Base-by-base conservation (phyloP, 1,139 yeast species). In the Geotrichum klebahnii region DNA sequence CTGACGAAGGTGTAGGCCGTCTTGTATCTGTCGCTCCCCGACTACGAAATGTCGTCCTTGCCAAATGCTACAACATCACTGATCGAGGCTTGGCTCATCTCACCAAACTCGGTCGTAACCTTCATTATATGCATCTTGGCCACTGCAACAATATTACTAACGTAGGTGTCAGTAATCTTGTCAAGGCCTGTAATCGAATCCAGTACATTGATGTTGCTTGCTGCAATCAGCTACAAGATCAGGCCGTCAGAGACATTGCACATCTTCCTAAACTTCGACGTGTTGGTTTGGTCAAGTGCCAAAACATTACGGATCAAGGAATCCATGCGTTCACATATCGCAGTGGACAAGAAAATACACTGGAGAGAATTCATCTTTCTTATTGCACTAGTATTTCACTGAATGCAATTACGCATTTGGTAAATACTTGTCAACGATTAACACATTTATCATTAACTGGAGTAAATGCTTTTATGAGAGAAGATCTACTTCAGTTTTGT, bases 131-230 rank as follows among this genome's bases (percentile, higher is more conserved):
- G 51, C 97, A 92, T 69, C 76, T 92, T 57, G 97, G 97, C 24
- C 98, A 92, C 71, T 92, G 98, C 71, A 80, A 82, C 48, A 80
- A 84, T 61, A 85, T 92, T 51, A 92, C 97, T 1, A 97, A 92
- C 68, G 79, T 77, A 55, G 96, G 97, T 16, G 94, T 92, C 22
- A 78, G 81, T 19, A 75, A 79, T 10, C 73, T 92, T 55, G 88
- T 88, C 19, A 77, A 85, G 60, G 77, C 79, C 51, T 92, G 98
- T 64, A 88, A 84, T 54, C 74, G 96, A 54, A 80, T 92, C 51
- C 95, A 88, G 61, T 92, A 90, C 66, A 88, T 92, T 57, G 98
- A 92, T 70, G 78, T 92, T 57, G 97, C 97, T 19, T 89, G 97
- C 66, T 92, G 98, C 66, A 76, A 84, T 2, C 95, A 88, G 66